Percentiles rank a stretch among this genome's conserved stretches.
Evolutionary conservation across 164 flowering plant genomes (phyloP).

Genomic region (Euptelea pleiosperma): DNA sequence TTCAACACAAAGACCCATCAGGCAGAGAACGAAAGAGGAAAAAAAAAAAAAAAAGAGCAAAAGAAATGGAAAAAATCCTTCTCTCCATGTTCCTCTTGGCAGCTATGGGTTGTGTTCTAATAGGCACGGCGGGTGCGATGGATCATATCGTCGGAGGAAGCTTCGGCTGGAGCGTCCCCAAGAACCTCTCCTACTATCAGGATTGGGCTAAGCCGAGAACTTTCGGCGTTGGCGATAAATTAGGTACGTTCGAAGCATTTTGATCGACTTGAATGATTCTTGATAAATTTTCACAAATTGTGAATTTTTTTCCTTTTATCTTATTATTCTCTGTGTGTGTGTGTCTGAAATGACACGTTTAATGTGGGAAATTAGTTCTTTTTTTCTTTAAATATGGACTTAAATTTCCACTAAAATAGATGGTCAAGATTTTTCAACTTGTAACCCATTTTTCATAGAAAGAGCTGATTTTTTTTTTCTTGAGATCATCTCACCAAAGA

Average conservation of each 20-base stretch:
- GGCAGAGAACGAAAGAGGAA: neutral
- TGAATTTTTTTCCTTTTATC: no score
- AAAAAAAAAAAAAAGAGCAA: neutral
- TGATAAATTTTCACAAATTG: no score
- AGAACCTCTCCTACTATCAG: constrained; percentile 24
- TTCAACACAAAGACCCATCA: constrained; percentile 3
- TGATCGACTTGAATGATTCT: no score
- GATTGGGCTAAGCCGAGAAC: constrained; percentile 49
- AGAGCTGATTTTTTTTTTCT: no score
- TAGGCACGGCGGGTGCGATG: constrained; percentile 15
- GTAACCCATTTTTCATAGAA: no score
- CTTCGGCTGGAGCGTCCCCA: constrained; percentile 35
- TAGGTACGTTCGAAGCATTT: constrained; percentile 28
- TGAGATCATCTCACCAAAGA: no score
- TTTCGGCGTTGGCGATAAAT: constrained; percentile 38
- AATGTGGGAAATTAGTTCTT: no score
- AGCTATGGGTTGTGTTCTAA: constrained; percentile 21
- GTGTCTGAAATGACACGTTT: no score
- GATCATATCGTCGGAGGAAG: constrained; percentile 43
- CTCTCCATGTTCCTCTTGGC: constrained; percentile 11
- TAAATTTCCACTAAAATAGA: no score
- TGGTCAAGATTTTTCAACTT: no score
- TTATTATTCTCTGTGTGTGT: no score
- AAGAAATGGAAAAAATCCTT: constrained; percentile 15
- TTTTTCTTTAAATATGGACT: no score